Base-by-base conservation (phyloP, 2,329 filamentous ascomycete species). In the Didymella segeticola region DNA sequence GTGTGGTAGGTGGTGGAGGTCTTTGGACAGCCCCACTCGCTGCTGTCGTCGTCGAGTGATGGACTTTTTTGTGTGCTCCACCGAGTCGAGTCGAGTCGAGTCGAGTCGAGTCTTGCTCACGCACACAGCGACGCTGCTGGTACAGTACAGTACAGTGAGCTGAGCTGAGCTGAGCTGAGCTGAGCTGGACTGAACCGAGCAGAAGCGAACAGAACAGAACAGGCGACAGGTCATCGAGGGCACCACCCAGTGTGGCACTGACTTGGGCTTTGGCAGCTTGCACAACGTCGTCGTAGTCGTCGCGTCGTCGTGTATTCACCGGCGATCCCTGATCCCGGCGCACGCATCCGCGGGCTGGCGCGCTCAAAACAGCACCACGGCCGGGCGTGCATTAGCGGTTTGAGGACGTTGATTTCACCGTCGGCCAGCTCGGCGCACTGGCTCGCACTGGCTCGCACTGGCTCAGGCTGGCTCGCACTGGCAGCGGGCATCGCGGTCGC, bases 361-460 rank as follows among this genome's bases (percentile, higher is more conserved):
- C 64, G 56, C 60, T 57, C 64, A 62, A 69, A 67, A 50, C 56
- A 67, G 70, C 31, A 43, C 47, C 43, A 59, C 49, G 58, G 60
- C 71, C 71, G 69, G 59, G 56, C 62, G 62, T 67, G 66, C 64
- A 66, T 70, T 70, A 68, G 68, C 61, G 64, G 70, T 73, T 74
- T 70, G 61, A 53, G 45, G 43, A 71, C 64, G 68, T 73, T 72
- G 69, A 73, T 73, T 73, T 72, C 69, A 69, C 70, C n/a, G n/a
- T n/a, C n/a, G 62, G 64, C 69, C 70, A 66, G 60, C 60, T 58
- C 61, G 62, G 62, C 61, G 60, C 59, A 50, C 53, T 43, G 34
- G 47, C 47, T 7, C 20, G 19, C 33, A 23, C 34, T 37, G 34
- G 34, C 34, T n/a, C n/a, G n/a, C n/a, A n/a, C n/a, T n/a, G n/a